phyloP scores from a whole-genome alignment of 2,329 filamentous ascomycete genomes.

The Fusarium humuli region DNA sequence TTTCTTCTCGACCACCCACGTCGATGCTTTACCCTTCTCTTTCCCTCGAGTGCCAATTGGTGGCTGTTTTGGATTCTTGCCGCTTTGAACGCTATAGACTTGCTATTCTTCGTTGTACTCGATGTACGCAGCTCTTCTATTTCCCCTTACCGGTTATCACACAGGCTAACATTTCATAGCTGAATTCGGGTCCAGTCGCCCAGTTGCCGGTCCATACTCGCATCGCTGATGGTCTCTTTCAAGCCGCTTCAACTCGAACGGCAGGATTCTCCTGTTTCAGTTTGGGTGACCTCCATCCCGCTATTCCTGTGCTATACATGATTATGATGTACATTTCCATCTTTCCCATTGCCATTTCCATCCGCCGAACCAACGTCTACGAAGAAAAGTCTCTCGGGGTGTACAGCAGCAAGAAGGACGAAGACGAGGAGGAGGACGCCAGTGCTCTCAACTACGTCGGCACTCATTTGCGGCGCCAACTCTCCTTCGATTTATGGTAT shows the following conservation, averaged over 20 bases:
- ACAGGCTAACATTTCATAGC: constrained; percentile 57
- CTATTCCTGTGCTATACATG: constrained; percentile 92
- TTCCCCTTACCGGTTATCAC: neutral
- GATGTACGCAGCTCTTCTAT: constrained; percentile 71
- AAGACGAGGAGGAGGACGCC: constrained; percentile 58
- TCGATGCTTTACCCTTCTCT: constrained; percentile 94
- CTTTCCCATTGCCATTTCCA: constrained; percentile 94
- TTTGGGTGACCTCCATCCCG: constrained; percentile 82
- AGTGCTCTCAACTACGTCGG: constrained; percentile 85
- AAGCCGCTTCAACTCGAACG: constrained; percentile 88
- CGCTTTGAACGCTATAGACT: constrained; percentile 82
- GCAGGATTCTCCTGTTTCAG: constrained; percentile 89
- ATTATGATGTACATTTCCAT: constrained; percentile 99
- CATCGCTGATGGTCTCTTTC: constrained; percentile 88
- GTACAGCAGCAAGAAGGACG: constrained; percentile 65
- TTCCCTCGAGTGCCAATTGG: constrained; percentile 92
- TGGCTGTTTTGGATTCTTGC: constrained; percentile 92
- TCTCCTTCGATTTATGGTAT: constrained; percentile 98
- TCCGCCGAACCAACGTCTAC: constrained; percentile 95
- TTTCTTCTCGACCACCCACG: constrained; percentile 95
- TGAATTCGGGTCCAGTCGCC: constrained; percentile 77
- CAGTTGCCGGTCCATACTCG: constrained; percentile 77
- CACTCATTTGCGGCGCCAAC: constrained; percentile 88
- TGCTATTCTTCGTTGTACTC: constrained; percentile 91
- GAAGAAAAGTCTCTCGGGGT: constrained; percentile 89